Evolutionary conservation across 2,329 filamentous ascomycete species (phyloP).

Genomic region (Cordyceps cateniannulata): DNA sequence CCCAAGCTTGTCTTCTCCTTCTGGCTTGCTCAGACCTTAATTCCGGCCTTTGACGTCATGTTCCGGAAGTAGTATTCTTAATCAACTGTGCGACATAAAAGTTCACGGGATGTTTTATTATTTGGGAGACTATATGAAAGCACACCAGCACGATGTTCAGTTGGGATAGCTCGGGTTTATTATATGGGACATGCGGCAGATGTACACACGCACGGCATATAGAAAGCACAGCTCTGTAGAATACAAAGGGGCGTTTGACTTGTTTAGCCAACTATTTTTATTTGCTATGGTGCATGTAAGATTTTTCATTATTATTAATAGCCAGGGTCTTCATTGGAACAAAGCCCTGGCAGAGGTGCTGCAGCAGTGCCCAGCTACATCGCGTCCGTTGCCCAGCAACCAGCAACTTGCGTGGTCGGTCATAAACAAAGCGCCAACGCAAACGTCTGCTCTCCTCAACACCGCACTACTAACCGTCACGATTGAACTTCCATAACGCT

Average conservation of each 20-base stretch:
- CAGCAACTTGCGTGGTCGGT: background rate
- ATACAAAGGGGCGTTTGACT: constrained; percentile 11
- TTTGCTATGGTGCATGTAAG: background rate
- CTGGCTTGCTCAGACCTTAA: constrained; percentile 97
- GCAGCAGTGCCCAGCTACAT: background rate
- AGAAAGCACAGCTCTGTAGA: constrained; percentile 13
- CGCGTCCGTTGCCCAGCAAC: constrained; percentile 12
- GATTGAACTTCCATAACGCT: background rate
- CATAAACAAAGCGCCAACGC: constrained; percentile 9
- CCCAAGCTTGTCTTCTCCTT: constrained; percentile 99
- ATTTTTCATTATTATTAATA: background rate
- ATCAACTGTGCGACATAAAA: background rate
- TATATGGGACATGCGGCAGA: constrained; percentile 5
- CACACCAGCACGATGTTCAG: constrained; percentile 1
- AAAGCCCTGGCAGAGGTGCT: background rate
- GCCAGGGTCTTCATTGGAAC: background rate
- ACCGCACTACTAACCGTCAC: background rate
- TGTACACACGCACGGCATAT: constrained; percentile 9
- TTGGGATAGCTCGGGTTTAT: background rate
- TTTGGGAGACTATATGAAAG: background rate
- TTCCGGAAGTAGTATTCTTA: constrained; percentile 28
- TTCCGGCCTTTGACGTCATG: constrained; percentile 72
- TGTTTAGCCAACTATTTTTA: background rate
- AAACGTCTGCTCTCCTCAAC: background rate
- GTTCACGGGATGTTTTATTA: background rate